Evolutionary conservation across 768 basidiomycete genomes (phyloP), one percentile per base, ranked within the genome.

Genomic region (Hericium coralloides): DNA sequence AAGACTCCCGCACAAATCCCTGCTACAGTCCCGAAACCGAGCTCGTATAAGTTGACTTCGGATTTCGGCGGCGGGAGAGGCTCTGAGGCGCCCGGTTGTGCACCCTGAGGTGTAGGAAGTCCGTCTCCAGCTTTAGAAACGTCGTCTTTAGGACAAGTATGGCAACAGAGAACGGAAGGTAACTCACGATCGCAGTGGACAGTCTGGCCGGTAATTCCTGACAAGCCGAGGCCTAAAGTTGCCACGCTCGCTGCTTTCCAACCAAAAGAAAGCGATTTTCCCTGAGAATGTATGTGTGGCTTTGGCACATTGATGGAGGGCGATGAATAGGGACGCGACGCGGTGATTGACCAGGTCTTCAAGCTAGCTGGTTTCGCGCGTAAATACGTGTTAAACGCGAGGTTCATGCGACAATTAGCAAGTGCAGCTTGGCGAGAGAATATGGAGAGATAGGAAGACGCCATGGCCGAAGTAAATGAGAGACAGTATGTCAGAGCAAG

Each of bases 1-100:
- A 98, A 98, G 0, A 98, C 79, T 0, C 95, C 95, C 0, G 92
- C 84, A 65, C 92, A 97, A 43, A 98, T 67, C 0, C 95, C 95
- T 56, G 85, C 81, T 0, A 89, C 84, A 4, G 92, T 90, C 12
- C 95, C 95, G 67, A 98, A 98, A 0, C 84, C 76, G 25, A 98
- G 80, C 62, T 95, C 87, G 65, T 87, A 87, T 18, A 83, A 57
- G 55, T 84, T 89, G n/a, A 97, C 75, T 0, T 82, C 78, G n/a
- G 92, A 93, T 48, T 71, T 62, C 2, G 88, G 87, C 3, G 79
- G 79, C 0, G 80, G 80, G 12, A 70, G 65, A 2, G 25, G 22
- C 20, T 20, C 54, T 18, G 12, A n/a, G 18, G 39, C 39, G 23
- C 22, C 26, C 25, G 23, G 10, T 49, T 3, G 10, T 14, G n/a